Conservation (phyloP, 441 rosid species). For the Populus hybrid region DNA sequence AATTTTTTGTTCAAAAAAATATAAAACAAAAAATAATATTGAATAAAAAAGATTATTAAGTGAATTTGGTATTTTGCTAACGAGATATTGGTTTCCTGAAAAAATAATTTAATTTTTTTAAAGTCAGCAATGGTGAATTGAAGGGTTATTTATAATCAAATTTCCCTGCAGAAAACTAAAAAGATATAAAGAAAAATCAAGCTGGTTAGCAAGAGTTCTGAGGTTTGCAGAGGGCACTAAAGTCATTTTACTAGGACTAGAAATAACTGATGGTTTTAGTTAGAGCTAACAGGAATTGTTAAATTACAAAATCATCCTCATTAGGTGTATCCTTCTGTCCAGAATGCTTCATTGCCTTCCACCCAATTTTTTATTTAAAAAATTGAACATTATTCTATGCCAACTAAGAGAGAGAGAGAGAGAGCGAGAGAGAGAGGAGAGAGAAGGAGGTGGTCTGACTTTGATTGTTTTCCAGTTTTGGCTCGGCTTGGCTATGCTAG, state of each 20-base stretch:
- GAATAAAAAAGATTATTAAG: too few relatives aligned
- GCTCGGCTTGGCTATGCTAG: not conserved
- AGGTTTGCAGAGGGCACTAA: not conserved
- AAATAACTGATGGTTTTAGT: not conserved
- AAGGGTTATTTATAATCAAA: not conserved
- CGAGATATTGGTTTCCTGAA: too few relatives aligned
- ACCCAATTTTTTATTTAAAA: not conserved
- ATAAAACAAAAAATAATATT: too few relatives aligned
- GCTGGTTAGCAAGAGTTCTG: not conserved
- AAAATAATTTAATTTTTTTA: too few relatives aligned
- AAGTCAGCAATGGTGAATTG: not conserved
- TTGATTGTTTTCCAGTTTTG: not conserved
- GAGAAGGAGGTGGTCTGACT: not conserved
- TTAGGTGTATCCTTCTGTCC: constrained; percentile 34
- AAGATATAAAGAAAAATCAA: not conserved
- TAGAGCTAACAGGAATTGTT: not conserved
- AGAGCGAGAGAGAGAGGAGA: too few relatives aligned
- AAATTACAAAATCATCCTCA: constrained; percentile 16
- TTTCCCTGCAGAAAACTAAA: not conserved
- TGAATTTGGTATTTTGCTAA: too few relatives aligned
- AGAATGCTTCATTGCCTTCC: not conserved
- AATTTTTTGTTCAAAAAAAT: too few relatives aligned
- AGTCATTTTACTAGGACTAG: not conserved
- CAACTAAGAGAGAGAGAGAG: constrained; percentile 13
- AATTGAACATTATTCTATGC: constrained; percentile 6